Base-by-base conservation (phyloP, 345 rosid species). In the Brassica carinata region DNA sequence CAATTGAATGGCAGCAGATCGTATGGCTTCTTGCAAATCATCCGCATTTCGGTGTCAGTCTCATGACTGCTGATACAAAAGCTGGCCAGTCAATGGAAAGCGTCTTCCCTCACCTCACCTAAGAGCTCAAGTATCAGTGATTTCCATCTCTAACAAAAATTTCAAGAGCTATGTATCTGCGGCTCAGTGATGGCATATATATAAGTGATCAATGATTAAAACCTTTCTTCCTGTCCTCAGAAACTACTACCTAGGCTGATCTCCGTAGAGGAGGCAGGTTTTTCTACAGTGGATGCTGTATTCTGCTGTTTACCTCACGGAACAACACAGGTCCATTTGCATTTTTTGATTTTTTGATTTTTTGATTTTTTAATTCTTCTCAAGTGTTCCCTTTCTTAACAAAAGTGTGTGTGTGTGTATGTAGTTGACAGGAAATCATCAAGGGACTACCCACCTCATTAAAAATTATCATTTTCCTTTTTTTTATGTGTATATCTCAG, bases 41-140 rank as follows among this genome's bases (percentile, higher is more conserved):
- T 31, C 34, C 34, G 34, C 34, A 5, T 31, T 92, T 91, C 29
- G 83, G 87, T 38, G 86, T 93, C 76, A 85, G 87, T 30, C 72
- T 92, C 59, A 91, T 93, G 97, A 96, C 98, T 72, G 98, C 99
- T 33, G 99, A 96, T 79, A 92, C 96, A 83, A 96, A 96, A 86
- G 98, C 98, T 63, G 98, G 99, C 19, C 94, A 92, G 75, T 81
- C 96, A 40, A 88, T 36, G 80, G 94, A 87, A 75, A 89, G 97
- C 5, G 94, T 90, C 8, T 36, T 31, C 34, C 34, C 62, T 96
- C 92, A 84, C 91, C 93, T 61, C 97, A 93, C 59, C 85, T 93
- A 51, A 77, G 82, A 64, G 74, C 91, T 61, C 97, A 89, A 64
- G 98, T 96, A 88, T 61, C 74, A 72, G 5, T 26, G 11, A 14